Conservation (phyloP, 495 filamentous ascomycete genomes). For the Extremus antarcticus region DNA sequence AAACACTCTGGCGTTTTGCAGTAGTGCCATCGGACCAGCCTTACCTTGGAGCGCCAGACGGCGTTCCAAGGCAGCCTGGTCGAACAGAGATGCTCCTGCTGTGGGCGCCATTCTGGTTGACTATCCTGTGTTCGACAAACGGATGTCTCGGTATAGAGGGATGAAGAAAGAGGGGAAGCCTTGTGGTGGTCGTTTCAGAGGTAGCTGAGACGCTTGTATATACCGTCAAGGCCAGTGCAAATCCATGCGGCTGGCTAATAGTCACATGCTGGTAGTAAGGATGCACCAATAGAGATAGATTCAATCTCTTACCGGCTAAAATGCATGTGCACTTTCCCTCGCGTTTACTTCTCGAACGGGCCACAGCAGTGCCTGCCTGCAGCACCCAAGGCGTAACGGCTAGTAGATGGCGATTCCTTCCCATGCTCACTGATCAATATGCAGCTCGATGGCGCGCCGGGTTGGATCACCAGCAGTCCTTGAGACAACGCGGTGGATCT, state of each 20-base stretch:
- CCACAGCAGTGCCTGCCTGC: neutral
- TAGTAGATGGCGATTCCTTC: no score
- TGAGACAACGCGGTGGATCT: no score
- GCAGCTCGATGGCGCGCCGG: no score
- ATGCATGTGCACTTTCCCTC: no score
- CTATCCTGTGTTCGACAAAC: no score
- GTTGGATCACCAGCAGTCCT: no score
- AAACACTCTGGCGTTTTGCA: conserved; percentile 62
- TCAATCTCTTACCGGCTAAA: neutral
- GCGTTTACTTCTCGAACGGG: no score
- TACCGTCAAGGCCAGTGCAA: no score
- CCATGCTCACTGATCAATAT: no score
- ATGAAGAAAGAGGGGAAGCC: neutral
- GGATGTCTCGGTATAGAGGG: neutral
- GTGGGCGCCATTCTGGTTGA: conserved; percentile 30
- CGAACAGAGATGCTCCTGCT: conserved; percentile 28
- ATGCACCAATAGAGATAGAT: neutral
- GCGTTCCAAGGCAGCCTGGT: conserved; percentile 54
- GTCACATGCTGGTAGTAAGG: neutral
- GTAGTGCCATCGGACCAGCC: conserved; percentile 51
- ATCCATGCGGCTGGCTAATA: neutral
- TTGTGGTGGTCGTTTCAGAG: no score
- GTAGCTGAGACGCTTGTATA: no score
- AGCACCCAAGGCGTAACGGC: no score
- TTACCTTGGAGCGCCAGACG: conserved; percentile 54